These are phyloP conservation scores for Psophocarpus tetragonolobus DNA, from an alignment of 306 rosid genomes.

Conservation along the genomic window DNA sequence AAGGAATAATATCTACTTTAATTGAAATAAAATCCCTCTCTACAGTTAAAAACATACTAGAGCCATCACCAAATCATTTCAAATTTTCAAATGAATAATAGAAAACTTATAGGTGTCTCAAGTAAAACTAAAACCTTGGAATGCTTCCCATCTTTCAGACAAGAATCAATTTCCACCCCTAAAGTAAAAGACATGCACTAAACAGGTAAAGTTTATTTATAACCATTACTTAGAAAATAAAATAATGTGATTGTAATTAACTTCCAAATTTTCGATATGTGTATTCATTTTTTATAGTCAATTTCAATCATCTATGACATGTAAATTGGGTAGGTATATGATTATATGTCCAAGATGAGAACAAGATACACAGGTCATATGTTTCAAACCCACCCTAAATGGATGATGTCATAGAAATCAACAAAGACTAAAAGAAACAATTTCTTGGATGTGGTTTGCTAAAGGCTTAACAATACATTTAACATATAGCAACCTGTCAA, in stretches of 20 bases:
- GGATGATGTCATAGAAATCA: conserved; percentile 36
- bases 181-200: not conserved
- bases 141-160: not conserved
- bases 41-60: not conserved
- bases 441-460: conserved; percentile 36
- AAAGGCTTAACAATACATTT: conserved; percentile 24
- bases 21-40: not conserved
- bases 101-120: not conserved
- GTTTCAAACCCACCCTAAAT: conserved; percentile 35
- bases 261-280: not conserved
- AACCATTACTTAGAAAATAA: not conserved
- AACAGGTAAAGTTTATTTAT: not conserved
- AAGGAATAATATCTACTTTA: not conserved
- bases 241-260: not conserved
- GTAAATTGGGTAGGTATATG: conserved; percentile 30
- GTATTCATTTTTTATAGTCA: not conserved
- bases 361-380: conserved; percentile 34
- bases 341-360: conserved; percentile 30
- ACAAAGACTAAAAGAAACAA: conserved; percentile 31
- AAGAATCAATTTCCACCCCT: not conserved
- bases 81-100: not conserved
- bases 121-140: not conserved
- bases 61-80: not conserved
- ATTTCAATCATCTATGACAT: conserved; percentile 18
- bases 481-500: conserved; percentile 13